Evolutionary conservation across 2,329 filamentous ascomycete species (phyloP).

Genomic region (Fusarium subtropicale): DNA sequence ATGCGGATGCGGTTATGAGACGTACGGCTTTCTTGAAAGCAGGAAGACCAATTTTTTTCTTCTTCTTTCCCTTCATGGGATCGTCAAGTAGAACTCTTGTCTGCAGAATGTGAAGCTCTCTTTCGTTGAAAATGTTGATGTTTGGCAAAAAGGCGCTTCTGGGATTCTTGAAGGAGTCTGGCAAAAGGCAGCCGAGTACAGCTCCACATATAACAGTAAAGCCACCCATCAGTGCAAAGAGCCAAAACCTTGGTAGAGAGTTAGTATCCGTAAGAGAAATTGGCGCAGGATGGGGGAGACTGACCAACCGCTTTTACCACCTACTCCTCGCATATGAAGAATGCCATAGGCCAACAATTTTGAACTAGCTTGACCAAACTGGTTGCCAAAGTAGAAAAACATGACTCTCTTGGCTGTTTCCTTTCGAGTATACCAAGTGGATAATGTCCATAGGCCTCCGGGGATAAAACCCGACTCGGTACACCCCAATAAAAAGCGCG

Average conservation of each 20-base stretch:
- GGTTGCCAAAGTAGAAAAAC: constrained; percentile 68
- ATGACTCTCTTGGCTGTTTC: constrained; percentile 65
- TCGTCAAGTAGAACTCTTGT: constrained; percentile 57
- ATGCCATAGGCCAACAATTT: constrained; percentile 59
- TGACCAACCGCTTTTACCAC: constrained; percentile 57
- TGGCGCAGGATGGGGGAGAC: neutral
- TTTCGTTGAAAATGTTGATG: constrained; percentile 52
- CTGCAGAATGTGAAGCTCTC: constrained; percentile 57
- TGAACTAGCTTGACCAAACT: constrained; percentile 57
- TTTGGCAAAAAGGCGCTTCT: constrained; percentile 56
- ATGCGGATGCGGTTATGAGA: too few relatives aligned
- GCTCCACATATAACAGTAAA: constrained; percentile 62
- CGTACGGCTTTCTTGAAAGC: constrained; percentile 60
- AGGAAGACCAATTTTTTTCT: constrained; percentile 57
- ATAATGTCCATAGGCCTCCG: constrained; percentile 62
- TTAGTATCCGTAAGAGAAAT: neutral
- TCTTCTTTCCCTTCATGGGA: constrained; percentile 61
- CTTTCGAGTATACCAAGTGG: constrained; percentile 65
- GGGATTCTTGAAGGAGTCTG: constrained; percentile 59
- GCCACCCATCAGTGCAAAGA: constrained; percentile 64
- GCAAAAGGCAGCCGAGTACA: constrained; percentile 57
- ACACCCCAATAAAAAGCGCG: constrained; percentile 63
- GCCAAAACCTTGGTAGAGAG: constrained; percentile 59
- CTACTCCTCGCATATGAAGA: constrained; percentile 62
- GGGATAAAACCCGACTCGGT: constrained; percentile 68